Conservation (phyloP, 768 basidiomycete genomes). For the Crepidotus variabilis region DNA sequence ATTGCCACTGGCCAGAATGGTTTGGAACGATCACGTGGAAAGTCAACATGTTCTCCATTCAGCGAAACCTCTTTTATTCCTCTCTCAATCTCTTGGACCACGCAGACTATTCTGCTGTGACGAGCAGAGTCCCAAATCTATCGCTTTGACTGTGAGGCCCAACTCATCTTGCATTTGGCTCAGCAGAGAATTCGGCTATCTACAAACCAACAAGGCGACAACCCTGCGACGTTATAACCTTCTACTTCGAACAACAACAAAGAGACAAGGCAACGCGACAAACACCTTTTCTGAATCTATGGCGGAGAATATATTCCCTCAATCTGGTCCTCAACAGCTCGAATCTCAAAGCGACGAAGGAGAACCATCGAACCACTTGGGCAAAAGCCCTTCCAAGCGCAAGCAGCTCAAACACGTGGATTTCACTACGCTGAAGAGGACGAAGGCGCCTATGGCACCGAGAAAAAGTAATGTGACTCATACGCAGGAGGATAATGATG, state of each 20-base stretch:
- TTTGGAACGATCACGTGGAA: neutral
- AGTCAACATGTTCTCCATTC: neutral
- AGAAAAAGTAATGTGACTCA: neutral
- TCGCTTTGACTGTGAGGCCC: too few relatives aligned
- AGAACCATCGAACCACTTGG: too few relatives aligned
- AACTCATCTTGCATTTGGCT: too few relatives aligned
- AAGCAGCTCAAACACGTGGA: constrained; percentile 7
- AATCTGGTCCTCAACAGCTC: neutral
- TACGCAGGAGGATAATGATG: neutral
- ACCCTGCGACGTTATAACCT: too few relatives aligned
- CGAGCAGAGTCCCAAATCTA: too few relatives aligned
- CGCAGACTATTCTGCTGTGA: too few relatives aligned
- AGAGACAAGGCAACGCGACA: neutral
- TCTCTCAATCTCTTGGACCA: too few relatives aligned
- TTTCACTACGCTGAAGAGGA: constrained; percentile 5
- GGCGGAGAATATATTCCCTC: neutral
- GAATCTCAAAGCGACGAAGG: neutral
- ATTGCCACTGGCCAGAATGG: too few relatives aligned
- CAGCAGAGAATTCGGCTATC: neutral
- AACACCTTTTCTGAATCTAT: neutral
- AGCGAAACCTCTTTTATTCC: neutral
- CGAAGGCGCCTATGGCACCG: neutral
- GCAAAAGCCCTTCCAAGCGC: neutral
- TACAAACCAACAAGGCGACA: neutral
- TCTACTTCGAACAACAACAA: neutral